These are phyloP conservation scores for Rhodamnia rubescens DNA, from an alignment of 345 rosid genomes.

Conservation along the genomic window DNA sequence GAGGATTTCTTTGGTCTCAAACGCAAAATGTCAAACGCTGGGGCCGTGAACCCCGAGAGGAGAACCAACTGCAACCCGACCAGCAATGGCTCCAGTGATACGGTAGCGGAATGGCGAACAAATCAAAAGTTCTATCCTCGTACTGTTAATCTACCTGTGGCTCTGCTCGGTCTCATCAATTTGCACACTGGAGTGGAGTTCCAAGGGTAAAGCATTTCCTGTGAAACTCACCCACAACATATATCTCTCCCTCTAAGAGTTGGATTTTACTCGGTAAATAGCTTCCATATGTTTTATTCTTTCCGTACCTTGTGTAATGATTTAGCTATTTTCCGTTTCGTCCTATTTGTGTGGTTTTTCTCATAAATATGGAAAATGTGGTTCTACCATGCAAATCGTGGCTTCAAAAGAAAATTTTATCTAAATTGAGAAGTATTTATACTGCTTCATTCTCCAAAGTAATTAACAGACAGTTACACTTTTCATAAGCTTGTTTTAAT, in stretches of 20 bases:
- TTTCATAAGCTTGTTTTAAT: too few species aligned
- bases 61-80: not conserved
- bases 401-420: too few species aligned
- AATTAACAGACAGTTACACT: too few species aligned
- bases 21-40: not conserved
- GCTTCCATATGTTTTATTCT: not conserved
- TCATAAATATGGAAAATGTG: too few species aligned
- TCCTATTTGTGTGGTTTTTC: too few species aligned
- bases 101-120: not conserved
- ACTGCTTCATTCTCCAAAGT: too few species aligned
- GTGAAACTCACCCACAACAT: not conserved
- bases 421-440: too few species aligned
- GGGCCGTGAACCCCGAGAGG: not conserved
- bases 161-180: not conserved
- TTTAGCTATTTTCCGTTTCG: not conserved
- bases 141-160: not conserved
- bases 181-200: not conserved
- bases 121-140: not conserved
- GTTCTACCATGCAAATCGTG: too few species aligned
- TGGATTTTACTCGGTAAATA: not conserved
- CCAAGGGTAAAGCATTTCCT: not conserved
- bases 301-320: not conserved
- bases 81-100: not conserved
- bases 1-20: not conserved
- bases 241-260: not conserved